Base-by-base conservation (phyloP, 441 rosid genomes). In the Jatropha multifida region DNA sequence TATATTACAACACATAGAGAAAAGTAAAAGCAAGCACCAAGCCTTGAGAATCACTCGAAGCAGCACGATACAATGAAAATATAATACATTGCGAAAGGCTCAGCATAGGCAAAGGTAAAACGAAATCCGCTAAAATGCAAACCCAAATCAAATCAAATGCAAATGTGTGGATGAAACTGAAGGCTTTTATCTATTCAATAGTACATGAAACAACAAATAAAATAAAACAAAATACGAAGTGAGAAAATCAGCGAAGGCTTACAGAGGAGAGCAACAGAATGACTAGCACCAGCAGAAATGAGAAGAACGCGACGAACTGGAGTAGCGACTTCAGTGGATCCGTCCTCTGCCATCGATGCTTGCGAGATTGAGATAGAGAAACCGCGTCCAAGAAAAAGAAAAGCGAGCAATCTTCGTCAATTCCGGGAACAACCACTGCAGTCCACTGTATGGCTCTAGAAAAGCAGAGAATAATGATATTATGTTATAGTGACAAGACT, bases 261-360 rank as follows among this genome's bases (percentile, higher is more conserved):
- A 95, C 99, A 86, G 74, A 95, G 97, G 37, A 92, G 90, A 76
- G 99, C 97, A 61, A 90, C 92, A 64, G 99, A 95, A 83, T 95
- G 97, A 79, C 93, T 90, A 76, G 97, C 99, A 63, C 99, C 99
- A 60, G 99, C 97, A 63, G 99, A 95, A 81, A 93, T 85, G 79
- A 95, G 85, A 81, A 92, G 85, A 81, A 95, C 90, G 13, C 74
- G 86, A 79, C 84, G 93, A 76, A 80, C 72, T 0, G 92, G 88
- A 79, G 38, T 76, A 23, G 81, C 76, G 68, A 82, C 85, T 56
- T 87, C 89, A 69, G 77, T 59, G 77, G 74, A 77, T 32, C 72
- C 78, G 77, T 78, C 76, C 32, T 83, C 76, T 79, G 90, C 76
- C 82, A 86, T 94, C 42, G 42, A 32, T 59, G 15, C 51, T 32